Evolutionary conservation across 129 eudicot genomes (phyloP).

Genomic region (Kitagawia praeruptora): DNA sequence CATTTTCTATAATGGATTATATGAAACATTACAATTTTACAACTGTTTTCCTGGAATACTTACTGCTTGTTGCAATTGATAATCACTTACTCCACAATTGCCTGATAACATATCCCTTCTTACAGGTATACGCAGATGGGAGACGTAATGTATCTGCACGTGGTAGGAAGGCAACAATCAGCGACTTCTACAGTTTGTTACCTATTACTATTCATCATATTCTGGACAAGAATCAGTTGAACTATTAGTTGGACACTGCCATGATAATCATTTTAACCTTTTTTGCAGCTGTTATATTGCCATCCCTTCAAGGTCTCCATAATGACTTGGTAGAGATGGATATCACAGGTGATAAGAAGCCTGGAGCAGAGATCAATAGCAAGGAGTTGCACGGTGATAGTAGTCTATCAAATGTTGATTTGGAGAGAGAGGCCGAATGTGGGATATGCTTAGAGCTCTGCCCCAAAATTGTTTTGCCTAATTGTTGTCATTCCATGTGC

Average conservation of each 20-base stretch:
- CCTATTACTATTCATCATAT: slow-evolving; percentile 6
- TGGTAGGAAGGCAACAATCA: slow-evolving; percentile 71
- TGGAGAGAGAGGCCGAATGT: slow-evolving; percentile 90
- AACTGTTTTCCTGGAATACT: neutral
- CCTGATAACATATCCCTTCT: neutral
- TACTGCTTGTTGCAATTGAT: neutral
- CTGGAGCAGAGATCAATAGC: slow-evolving; percentile 15
- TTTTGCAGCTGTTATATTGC: slow-evolving; percentile 67
- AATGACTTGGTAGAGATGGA: slow-evolving; percentile 55
- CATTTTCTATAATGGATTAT: neutral
- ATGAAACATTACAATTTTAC: neutral
- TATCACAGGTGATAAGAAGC: slow-evolving; percentile 17
- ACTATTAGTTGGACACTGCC: neutral
- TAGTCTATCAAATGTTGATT: slow-evolving; percentile 32
- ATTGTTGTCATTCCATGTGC: slow-evolving; percentile 96
- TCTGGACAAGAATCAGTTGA: neutral
- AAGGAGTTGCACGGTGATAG: slow-evolving; percentile 33
- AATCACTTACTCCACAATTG: neutral
- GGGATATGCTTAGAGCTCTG: slow-evolving; percentile 92
- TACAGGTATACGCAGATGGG: slow-evolving; percentile 75
- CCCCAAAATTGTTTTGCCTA: slow-evolving; percentile 85
- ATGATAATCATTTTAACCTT: slow-evolving; percentile 1
- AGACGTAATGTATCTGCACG: slow-evolving; percentile 47
- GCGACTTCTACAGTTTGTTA: slow-evolving; percentile 79
- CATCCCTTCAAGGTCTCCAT: slow-evolving; percentile 77